Evolutionary conservation across 2,329 filamentous ascomycete species (phyloP), one percentile per base, ranked within the genome.

Genomic region (Penicillium brasilianum): DNA sequence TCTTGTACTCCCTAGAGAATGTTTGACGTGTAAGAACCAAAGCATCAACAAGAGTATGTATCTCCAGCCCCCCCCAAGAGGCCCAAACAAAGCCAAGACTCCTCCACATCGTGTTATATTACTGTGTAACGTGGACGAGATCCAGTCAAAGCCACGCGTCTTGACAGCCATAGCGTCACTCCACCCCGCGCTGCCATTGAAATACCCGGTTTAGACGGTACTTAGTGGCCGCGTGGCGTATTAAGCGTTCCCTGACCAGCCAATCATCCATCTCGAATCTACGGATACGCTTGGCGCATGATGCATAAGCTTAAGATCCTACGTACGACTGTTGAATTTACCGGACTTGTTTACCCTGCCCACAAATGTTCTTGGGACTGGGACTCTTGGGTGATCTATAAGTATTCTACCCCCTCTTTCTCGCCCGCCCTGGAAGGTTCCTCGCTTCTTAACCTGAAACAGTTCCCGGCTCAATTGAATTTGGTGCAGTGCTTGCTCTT

Each of bases 201-300:
- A 48, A 30, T 48, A n/a, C 44, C 44, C 49, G 16, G 32, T 51
- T 34, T 32, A 11, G 39, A 39, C 18, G 50, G 50, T 25, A 7
- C 5, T 14, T n/a, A 37, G 50, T 25, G 50, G 50, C 18, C 34
- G 39, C 11, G 34, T 37, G 50, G 34, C 50, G 34, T 22, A 53
- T 53, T 53, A 53, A 53, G 50, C 50, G 50, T 53, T 53, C 18
- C 20, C 3, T n/a, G 18, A 28, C 16, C 36, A 28, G 50, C 50
- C 50, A 53, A 53, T 53, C 7, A 39, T 7, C 7, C 2, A 30
- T 1, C 25, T 14, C 1, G 1, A 48, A 48, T 28, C 25, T 28
- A 28, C 25, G 3, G 6, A 28, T 28, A 28, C 6, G 16, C 32
- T 53, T 53, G 50, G 50, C 36, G 25, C 44, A 48, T 48, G 44